Evolutionary conservation across 257 asterid species (phyloP), one percentile per base, ranked within the genome.

Genomic region (Gentiana macrophylla): DNA sequence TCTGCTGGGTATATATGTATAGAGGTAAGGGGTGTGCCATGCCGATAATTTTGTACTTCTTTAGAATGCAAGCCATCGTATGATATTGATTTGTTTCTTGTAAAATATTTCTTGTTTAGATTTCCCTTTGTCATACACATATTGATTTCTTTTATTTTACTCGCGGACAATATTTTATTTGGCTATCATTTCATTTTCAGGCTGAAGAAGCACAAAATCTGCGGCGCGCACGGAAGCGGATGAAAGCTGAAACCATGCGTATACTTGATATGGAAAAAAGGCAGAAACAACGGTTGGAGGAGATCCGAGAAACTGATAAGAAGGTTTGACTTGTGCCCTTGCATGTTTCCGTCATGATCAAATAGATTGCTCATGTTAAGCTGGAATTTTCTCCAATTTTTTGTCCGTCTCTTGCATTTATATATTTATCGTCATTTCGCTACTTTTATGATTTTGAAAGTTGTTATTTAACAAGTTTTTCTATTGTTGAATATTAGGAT

Each of bases 191-290:
- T 48, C 50, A 41, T 60, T 55, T 72, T 38, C 69, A 92, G 99
- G 94, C 99, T 66, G 91, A 85, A 79, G 94, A 80, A 83, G 97
- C 94, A 67, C 80, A 77, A 60, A 67, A 49, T 5, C 57, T 67
- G 72, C 71, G 79, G 50, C 77, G 63, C 61, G 6, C 81, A 77
- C 77, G 13, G 62, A 92, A 83, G 87, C 78, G 94, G 70, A 67
- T 12, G 77, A 86, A 75, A 72, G 87, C 91, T 56, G 97, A 88
- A 82, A 74, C 66, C 61, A 49, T 77, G 83, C 97, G 97, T 24
- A 38, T 83, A 62, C 56, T 77, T 70, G 99, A 92, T 67, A 80
- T 92, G 95, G 94, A 92, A 78, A 83, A 81, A 74, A 85, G 99
- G 76, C 95, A 83, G 68, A 88, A 88, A 58, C 70, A 81, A 69